Base-by-base conservation (phyloP, 257 asterid species). In the Jacaranda copaia region DNA sequence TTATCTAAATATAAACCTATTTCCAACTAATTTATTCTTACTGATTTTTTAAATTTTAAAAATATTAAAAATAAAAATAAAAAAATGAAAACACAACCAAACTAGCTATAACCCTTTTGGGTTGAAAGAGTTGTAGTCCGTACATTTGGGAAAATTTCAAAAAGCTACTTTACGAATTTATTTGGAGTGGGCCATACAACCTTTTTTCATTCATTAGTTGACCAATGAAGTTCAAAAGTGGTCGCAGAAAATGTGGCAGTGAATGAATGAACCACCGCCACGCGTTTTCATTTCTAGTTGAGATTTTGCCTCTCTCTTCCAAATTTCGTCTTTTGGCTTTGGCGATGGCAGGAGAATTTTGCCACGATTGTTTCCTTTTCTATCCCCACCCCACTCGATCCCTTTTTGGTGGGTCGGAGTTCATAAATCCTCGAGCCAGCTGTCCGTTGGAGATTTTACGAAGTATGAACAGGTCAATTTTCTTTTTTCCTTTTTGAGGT, bases 141-240 rank as follows among this genome's bases (percentile, higher is more conserved):
- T 64, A 67, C 52, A 73, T 49, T 38, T 36, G 80, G 46, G 35
- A 53, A 67, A 73, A 58, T 7, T 58, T 14, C 45, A 60, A 72
- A 74, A 48, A 20, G 4, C 16, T 4, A 53, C 87, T 87, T 87
- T 85, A 79, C 48, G 85, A 3, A 73, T 87, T 85, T 45, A 84
- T 73, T 76, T 19, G 38, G 0, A 19, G 77, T 52, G 77, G 74
- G 77, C 25, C 78, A 61, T 4, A 0, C 35, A 4, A 5, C 59
- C 58, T 19, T 68, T 48, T 45, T 46, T 35, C 52, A 64, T 64
- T 64, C 32, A n/a, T n/a, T n/a, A n/a, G 39, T 16, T 64, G 5
- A 61, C n/a, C 38, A 11, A n/a, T n/a, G n/a, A 67, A 15, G 72
- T 2, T 5, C 11, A 1, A 10, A 51, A 11, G 16, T 25, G 3